Evolutionary conservation across 352 stramenopile species (phyloP).

Genomic region (Thraustochytrium striatum): DNA sequence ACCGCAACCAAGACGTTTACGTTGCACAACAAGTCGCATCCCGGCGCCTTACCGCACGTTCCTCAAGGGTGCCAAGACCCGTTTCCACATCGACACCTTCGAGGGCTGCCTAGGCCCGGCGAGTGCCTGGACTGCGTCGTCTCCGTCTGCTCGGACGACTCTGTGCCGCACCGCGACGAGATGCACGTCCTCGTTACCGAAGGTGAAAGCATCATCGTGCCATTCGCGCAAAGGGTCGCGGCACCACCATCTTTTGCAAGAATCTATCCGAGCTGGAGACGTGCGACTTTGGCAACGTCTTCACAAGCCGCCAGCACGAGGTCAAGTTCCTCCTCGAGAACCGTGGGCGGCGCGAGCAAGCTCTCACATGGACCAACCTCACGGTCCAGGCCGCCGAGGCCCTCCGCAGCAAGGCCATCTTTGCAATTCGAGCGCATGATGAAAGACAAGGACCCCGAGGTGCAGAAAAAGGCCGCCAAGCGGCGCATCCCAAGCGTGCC

Average conservation of each 20-base stretch:
- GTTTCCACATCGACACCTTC: constrained; percentile 80
- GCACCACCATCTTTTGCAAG: constrained; percentile 81
- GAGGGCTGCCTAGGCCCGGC: constrained; percentile 75
- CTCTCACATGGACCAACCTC: constrained; percentile 84
- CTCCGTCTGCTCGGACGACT: constrained; percentile 86
- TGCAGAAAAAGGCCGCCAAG: constrained; percentile 53
- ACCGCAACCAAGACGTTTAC: constrained; percentile 67
- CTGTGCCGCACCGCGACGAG: constrained; percentile 81
- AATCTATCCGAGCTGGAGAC: constrained; percentile 66
- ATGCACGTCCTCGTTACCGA: constrained; percentile 84
- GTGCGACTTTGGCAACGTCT: constrained; percentile 84
- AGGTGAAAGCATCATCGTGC: constrained; percentile 79
- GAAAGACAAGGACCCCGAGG: constrained; percentile 54
- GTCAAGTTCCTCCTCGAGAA: constrained; percentile 90
- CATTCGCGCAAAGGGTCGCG: constrained; percentile 81
- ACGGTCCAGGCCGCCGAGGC: constrained; percentile 61
- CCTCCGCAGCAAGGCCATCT: constrained; percentile 53
- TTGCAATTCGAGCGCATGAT: constrained; percentile 28
- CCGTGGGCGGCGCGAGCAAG: constrained; percentile 82
- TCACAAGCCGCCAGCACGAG: constrained; percentile 79
- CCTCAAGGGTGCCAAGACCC: constrained; percentile 79
- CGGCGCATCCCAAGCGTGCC: constrained; percentile 52
- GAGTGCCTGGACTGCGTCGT: constrained; percentile 70
- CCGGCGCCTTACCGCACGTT: constrained; percentile 83
- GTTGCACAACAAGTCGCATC: constrained; percentile 84